Evolutionary conservation across 1,284 basidiomycete species (phyloP).

Genomic region (Irpex rosettiformis): DNA sequence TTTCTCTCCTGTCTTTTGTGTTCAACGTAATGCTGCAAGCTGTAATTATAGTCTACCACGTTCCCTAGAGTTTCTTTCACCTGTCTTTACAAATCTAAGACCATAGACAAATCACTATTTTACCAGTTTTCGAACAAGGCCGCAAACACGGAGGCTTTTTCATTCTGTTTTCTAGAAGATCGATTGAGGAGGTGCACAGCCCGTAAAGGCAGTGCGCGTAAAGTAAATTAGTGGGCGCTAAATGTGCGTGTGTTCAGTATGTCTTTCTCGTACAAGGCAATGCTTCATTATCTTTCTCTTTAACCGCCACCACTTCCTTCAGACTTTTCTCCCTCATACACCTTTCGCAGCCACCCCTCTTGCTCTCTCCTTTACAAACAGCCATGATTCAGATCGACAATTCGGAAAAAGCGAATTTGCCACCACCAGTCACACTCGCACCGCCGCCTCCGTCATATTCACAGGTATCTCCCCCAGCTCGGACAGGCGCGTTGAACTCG

Average conservation of each 20-base stretch:
- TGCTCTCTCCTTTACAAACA: not conserved
- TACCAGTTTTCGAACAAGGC: too few relatives aligned
- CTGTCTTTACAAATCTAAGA: not conserved
- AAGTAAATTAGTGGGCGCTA: not conserved
- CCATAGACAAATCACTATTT: not conserved
- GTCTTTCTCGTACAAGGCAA: not conserved
- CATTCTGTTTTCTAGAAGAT: not conserved
- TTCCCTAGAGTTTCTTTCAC: too few relatives aligned
- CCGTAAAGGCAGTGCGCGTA: not conserved
- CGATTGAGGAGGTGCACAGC: not conserved
- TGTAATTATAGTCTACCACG: too few relatives aligned
- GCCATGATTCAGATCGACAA: slow-evolving; percentile 11
- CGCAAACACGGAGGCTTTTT: too few relatives aligned
- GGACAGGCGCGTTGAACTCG: slow-evolving; percentile 1
- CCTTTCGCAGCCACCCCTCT: not conserved
- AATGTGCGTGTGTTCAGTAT: not conserved
- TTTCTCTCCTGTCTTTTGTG: not conserved
- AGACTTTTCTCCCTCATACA: not conserved
- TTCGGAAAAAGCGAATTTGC: slow-evolving; percentile 2
- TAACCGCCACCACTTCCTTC: not conserved
- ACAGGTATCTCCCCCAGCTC: not conserved
- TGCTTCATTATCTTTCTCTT: not conserved
- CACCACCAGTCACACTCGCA: slow-evolving; percentile 1
- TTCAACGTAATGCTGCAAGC: too few relatives aligned
- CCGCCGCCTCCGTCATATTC: slow-evolving; percentile 11